Base-by-base conservation (phyloP, 1,284 basidiomycete genomes). In the Kalmanozyma brasiliensis region DNA sequence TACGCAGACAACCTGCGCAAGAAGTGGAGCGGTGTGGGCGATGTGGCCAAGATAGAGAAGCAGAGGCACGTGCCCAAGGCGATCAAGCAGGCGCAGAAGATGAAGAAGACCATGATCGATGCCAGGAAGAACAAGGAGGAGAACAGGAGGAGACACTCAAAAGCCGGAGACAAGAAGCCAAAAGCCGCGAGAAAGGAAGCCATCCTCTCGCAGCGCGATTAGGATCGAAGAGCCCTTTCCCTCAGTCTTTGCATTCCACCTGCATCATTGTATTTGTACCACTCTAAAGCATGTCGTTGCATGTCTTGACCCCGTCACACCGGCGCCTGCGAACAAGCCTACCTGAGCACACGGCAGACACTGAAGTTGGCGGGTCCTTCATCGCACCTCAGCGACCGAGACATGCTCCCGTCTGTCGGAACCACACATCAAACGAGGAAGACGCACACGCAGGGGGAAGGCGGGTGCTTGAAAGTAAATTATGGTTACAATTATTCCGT, bases 21-120 rank as follows among this genome's bases (percentile, higher is more conserved):
- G 76, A 87, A 91, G 78, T 99, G 95, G 94, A 90, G 89, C 79
- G 61, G 56, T 2, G 73, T 78, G 77, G 85, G 86, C 38, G 89
- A 93, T 65, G 90, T 99, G 43, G 87, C 89, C 69, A 90, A 88
- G 80, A 88, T 99, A 69, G 87, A 89, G 60, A 87, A 94, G 77
- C 89, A 88, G 64, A 88, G 94, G 22, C 92, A 94, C 82, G 84
- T 98, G 37, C 96, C 96, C 19, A 92, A 91, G 80, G 87, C 92
- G 24, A 91, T 98, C 42, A 89, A 95, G 84, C 90, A 92, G 77
- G 91, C 94, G 0, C 85, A 88, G 52, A 89, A 90, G 81, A 89
- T 97, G 84, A 94, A 97, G 84, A 87, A 88, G 60, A 93, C 92
- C 38, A 97, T 98, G 94, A 84, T 95, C 79, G 93, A 95, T 45